These are phyloP conservation scores for Zasmidium angulare DNA, from an alignment of 2,329 filamentous ascomycete genomes.

Conservation along the genomic window DNA sequence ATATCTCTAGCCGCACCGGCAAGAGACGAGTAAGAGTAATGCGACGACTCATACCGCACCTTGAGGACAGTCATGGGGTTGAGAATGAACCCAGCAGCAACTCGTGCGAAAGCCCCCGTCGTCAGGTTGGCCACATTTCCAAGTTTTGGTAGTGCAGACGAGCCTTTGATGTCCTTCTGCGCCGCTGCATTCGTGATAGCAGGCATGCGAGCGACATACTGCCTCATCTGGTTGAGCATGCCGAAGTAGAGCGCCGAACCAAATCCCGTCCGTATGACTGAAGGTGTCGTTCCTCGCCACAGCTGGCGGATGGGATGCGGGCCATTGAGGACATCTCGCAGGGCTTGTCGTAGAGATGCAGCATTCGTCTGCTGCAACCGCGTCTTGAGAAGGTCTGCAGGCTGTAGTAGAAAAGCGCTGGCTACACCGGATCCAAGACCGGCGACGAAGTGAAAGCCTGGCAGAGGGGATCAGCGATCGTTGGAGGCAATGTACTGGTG, in stretches of 20 bases:
- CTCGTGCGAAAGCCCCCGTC: slow-evolving; percentile 80
- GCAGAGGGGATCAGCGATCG: slow-evolving; percentile 1
- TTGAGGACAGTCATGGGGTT: slow-evolving; percentile 98
- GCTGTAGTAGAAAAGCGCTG: slow-evolving; percentile 87
- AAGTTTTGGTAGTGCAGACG: slow-evolving; percentile 76
- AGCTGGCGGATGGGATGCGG: slow-evolving; percentile 69
- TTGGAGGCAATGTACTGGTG: not conserved
- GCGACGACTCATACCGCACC: slow-evolving; percentile 86
- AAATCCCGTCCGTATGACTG: slow-evolving; percentile 87
- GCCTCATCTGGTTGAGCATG: slow-evolving; percentile 65
- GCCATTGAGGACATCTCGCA: slow-evolving; percentile 68
- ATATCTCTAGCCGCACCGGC: slow-evolving; percentile 73
- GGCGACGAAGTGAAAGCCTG: slow-evolving; percentile 83
- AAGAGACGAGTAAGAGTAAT: slow-evolving; percentile 81
- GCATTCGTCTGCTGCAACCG: slow-evolving; percentile 82
- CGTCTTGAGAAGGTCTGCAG: slow-evolving; percentile 94
- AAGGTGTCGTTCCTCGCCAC: slow-evolving; percentile 91
- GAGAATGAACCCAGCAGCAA: slow-evolving; percentile 82
- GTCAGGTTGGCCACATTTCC: slow-evolving; percentile 81
- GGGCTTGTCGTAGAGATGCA: slow-evolving; percentile 63
- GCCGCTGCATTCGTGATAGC: slow-evolving; percentile 16
- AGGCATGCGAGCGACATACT: slow-evolving; percentile 37
- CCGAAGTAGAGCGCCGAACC: slow-evolving; percentile 95
- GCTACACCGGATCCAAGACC: slow-evolving; percentile 84
- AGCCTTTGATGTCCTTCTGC: slow-evolving; percentile 35